Conservation (phyloP, 345 rosid genomes). For the Sapria himalayana region DNA sequence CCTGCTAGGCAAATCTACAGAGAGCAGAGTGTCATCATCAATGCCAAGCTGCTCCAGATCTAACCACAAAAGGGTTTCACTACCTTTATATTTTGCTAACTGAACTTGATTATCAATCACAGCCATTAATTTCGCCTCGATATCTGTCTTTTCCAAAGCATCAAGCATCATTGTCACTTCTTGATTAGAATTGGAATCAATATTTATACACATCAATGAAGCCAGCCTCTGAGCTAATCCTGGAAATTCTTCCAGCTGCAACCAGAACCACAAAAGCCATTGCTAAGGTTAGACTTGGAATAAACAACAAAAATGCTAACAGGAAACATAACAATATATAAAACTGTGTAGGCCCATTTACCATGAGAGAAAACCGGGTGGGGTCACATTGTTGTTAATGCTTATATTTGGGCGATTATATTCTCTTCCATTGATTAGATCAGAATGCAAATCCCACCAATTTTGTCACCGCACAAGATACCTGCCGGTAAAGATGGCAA, state of each 20-base stretch:
- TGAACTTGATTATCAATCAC: conserved; percentile 24
- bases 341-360: too few species aligned
- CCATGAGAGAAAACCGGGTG: too few species aligned
- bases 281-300: conserved; percentile 3
- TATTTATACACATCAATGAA: conserved; percentile 65
- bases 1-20: conserved; percentile 35
- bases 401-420: too few species aligned
- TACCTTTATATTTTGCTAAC: conserved; percentile 32
- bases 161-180: conserved; percentile 16
- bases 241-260: conserved; percentile 65
- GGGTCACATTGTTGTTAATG: too few species aligned
- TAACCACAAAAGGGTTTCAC: conserved; percentile 45
- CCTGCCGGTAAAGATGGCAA: too few species aligned
- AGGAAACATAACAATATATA: not conserved
- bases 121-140: conserved; percentile 24
- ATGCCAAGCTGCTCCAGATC: conserved; percentile 68
- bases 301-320: not conserved
- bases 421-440: too few species aligned
- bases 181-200: conserved; percentile 13
- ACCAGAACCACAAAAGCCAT: not conserved
- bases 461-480: too few species aligned
- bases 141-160: conserved; percentile 18
- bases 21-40: conserved; percentile 31
- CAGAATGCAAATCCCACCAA: too few species aligned
- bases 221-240: conserved; percentile 94